Evolutionary conservation across 176 grass and related monocot genomes (phyloP).

Genomic region (Musa itinerans): DNA sequence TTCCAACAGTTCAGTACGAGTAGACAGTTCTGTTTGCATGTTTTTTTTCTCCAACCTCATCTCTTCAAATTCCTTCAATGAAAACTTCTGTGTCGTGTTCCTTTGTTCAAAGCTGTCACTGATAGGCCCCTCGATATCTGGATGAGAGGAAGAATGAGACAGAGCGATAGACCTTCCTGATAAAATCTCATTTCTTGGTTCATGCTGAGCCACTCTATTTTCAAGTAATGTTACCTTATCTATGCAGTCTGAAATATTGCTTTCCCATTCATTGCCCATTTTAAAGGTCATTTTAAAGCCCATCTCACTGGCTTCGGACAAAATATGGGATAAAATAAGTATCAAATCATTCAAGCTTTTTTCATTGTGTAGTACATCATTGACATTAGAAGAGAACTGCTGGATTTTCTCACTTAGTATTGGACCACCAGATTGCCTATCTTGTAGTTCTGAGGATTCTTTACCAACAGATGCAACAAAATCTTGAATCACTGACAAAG

Average conservation of each 20-base stretch:
- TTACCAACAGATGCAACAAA: constrained; percentile 71
- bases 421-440: constrained; percentile 38
- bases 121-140: constrained; percentile 14
- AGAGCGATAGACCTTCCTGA: background rate
- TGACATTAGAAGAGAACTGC: constrained; percentile 45
- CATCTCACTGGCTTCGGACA: constrained; percentile 63
- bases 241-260: constrained; percentile 66
- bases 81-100: background rate
- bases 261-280: constrained; percentile 59
- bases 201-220: constrained; percentile 5
- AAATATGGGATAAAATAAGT: constrained; percentile 43
- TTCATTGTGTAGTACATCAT: constrained; percentile 52
- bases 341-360: constrained; percentile 49
- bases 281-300: constrained; percentile 41
- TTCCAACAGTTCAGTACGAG: background rate
- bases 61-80: constrained; percentile 8
- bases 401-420: constrained; percentile 59
- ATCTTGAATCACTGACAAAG: constrained; percentile 72
- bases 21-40: constrained; percentile 10
- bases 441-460: constrained; percentile 50
- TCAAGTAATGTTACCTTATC: constrained; percentile 24
- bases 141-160: constrained; percentile 15
- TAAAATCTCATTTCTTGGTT: constrained; percentile 10
- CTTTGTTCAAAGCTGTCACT: constrained; percentile 5
- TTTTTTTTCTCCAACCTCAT: constrained; percentile 14